Conservation (phyloP, 2,329 filamentous ascomycete genomes). For the Fusarium zealandicum region DNA sequence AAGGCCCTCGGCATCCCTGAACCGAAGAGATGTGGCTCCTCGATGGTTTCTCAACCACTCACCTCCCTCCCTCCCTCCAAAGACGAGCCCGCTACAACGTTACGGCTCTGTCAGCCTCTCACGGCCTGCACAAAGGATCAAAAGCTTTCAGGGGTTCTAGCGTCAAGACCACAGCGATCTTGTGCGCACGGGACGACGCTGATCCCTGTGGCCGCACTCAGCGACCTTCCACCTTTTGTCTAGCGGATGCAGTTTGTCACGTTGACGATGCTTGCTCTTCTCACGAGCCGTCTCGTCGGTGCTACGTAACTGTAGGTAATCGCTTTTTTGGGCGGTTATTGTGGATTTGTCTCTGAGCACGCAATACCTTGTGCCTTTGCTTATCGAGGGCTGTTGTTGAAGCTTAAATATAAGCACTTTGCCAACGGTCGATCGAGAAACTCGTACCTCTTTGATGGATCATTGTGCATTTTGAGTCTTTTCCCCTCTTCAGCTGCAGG, state of each 20-base stretch:
- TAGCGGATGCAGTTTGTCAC: conserved; percentile 16
- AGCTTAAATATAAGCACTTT: conserved; percentile 12
- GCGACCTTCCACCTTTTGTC: conserved; percentile 12
- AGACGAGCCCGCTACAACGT: no score
- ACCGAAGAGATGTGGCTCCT: conserved; percentile 11
- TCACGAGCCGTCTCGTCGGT: conserved; percentile 9
- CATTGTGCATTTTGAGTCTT: no score
- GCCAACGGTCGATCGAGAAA: background rate
- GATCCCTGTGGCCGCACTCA: no score
- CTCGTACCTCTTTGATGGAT: background rate
- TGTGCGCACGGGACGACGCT: no score
- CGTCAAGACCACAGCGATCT: no score
- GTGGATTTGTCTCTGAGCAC: conserved; percentile 39
- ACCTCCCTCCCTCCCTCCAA: background rate
- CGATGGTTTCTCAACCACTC: background rate
- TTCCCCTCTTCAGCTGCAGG: no score
- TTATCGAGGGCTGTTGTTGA: background rate
- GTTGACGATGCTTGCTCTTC: conserved; percentile 6
- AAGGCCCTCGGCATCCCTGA: conserved; percentile 9
- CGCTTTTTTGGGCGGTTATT: background rate
- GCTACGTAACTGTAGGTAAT: conserved; percentile 25
- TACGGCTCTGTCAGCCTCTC: no score
- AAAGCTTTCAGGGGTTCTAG: background rate
- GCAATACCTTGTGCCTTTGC: conserved; percentile 38
- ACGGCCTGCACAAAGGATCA: background rate